A percentile compares a stretch with the other conserved stretches of the same genome.
phyloP scores from a whole-genome alignment of 352 stramenopile species.

The Pythium aphanidermatum region DNA sequence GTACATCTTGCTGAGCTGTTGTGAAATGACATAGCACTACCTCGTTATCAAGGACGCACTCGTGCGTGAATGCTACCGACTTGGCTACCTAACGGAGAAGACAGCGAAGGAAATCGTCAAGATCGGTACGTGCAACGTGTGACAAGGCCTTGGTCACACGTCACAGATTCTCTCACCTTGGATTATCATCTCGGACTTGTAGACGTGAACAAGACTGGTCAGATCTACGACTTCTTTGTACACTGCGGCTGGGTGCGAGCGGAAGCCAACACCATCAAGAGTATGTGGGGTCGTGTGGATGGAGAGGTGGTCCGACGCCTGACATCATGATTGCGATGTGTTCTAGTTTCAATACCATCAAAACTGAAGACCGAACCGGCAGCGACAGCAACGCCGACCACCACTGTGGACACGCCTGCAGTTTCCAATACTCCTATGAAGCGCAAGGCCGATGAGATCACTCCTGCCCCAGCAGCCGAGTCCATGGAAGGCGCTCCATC shows the following conservation, averaged over 20 bases:
- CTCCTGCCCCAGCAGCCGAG: slow-evolving; percentile 5
- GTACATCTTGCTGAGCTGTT: neutral
- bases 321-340: neutral
- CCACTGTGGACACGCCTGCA: neutral
- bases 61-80: slow-evolving; percentile 82
- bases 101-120: slow-evolving; percentile 87
- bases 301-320: neutral
- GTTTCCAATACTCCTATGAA: slow-evolving; percentile 29
- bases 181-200: too few relatives aligned
- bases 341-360: slow-evolving; percentile 9
- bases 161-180: too few relatives aligned
- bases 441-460: slow-evolving; percentile 51
- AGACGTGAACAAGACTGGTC: slow-evolving; percentile 80
- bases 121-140: slow-evolving; percentile 64
- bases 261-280: slow-evolving; percentile 42
- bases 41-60: slow-evolving; percentile 94
- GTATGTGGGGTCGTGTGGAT: slow-evolving; percentile 32
- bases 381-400: neutral
- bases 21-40: slow-evolving; percentile 68
- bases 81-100: slow-evolving; percentile 71
- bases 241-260: slow-evolving; percentile 83
- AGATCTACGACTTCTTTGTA: slow-evolving; percentile 90
- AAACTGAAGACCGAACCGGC: slow-evolving; percentile 8
- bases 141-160: too few relatives aligned
- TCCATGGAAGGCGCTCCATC: neutral